phyloP scores from a whole-genome alignment of 1,284 basidiomycete genomes.

The Cryptococcus deneoformans region DNA sequence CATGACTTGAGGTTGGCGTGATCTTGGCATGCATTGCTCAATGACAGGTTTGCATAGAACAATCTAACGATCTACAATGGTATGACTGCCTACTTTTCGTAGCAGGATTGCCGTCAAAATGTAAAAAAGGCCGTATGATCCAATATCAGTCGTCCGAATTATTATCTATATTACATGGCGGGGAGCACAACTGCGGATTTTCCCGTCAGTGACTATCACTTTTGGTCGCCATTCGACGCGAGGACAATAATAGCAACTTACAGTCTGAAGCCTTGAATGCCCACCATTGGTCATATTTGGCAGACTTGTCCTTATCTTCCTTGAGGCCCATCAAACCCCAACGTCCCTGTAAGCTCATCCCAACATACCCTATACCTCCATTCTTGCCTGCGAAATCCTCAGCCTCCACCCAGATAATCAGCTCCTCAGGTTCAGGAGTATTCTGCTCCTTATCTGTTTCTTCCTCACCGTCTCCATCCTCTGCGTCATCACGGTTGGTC shows the following conservation, averaged over 20 bases:
- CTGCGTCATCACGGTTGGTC: constrained; percentile 5
- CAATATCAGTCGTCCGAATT: too few relatives aligned
- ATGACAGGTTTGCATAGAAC: too few relatives aligned
- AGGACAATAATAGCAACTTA: constrained; percentile 13
- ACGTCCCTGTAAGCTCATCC: constrained; percentile 35
- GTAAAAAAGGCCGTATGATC: too few relatives aligned
- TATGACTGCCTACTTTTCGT: too few relatives aligned
- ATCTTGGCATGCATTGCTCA: too few relatives aligned
- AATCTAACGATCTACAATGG: too few relatives aligned
- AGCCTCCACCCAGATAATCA: constrained; percentile 27
- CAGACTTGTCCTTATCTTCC: neutral
- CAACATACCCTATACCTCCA: constrained; percentile 11
- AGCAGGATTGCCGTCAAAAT: too few relatives aligned
- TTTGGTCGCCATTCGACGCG: too few relatives aligned
- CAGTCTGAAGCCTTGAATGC: constrained; percentile 39
- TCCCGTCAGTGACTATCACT: neutral
- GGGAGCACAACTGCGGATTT: too few relatives aligned
- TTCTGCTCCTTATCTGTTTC: constrained; percentile 12
- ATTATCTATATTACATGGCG: too few relatives aligned
- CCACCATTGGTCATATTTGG: constrained; percentile 28
- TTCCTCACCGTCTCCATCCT: constrained; percentile 12
- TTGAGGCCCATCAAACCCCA: constrained; percentile 32
- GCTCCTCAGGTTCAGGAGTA: constrained; percentile 17
- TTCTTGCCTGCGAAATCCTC: neutral
- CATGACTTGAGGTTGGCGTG: too few relatives aligned